Evolutionary conservation across 108 stramenopile genomes (phyloP), one percentile per base, ranked within the genome.

Genomic region (Craspedostauros australis): DNA sequence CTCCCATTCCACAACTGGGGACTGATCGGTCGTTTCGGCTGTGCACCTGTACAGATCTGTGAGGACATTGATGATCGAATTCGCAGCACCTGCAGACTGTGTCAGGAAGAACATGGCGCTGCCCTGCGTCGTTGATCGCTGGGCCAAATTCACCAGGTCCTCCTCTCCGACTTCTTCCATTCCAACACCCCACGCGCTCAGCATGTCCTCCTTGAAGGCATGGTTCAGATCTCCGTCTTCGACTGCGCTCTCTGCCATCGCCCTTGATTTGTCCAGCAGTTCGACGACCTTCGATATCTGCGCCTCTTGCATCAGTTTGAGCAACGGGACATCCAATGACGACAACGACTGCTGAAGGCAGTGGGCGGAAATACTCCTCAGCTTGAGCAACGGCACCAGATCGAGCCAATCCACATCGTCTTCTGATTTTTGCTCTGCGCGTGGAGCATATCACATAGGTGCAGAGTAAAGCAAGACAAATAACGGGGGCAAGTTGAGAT

Each of bases 91-190:
- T 6, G 90, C 83, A 57, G 86, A 79, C 50, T 91, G 90, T n/a
- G 86, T 85, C 54, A 91, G 63, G 48, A 91, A 91, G 65, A 87
- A 91, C 70, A 91, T 87, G 7, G 77, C 75, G 50, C 84, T 81
- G 21, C 86, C 83, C 31, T 84, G 80, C 9, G 71, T 75, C 46
- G 80, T 72, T 22, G 72, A 60, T 28, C 70, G 23, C 41, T 75
- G 53, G 26, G 80, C 73, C 38, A 65, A 61, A 19, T 70, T 60
- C 32, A 53, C 46, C 39, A 91, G 47, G 4, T 78, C 82, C 24
- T 73, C 70, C 38, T 91, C 80, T 32, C 66, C 52, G 26, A 80
- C 62, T 64, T 84, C 82, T 44, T 84, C 86, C 18, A 74, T 73
- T 23, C 79, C 79, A 20, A 70, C 75, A 16, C 84, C 90, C 84